Conservation (phyloP, 176 grass and related monocot genomes). For the Eragrostis curvula region DNA sequence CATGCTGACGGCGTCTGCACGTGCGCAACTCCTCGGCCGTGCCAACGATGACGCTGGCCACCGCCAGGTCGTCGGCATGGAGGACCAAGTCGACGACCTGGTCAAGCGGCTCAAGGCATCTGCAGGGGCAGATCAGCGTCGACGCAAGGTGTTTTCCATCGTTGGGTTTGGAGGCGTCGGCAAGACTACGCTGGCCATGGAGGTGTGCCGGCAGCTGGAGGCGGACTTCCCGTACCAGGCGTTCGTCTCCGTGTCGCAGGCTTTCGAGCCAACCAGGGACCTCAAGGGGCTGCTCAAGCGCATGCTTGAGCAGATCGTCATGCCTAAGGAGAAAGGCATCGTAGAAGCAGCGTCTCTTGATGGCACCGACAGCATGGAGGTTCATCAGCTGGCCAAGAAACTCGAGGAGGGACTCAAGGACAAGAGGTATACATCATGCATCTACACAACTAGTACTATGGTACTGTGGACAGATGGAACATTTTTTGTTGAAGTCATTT, state of each 20-base stretch:
- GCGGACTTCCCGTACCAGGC: neutral
- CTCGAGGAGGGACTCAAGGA: too few relatives aligned
- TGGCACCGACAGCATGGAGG: neutral
- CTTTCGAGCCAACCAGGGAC: neutral
- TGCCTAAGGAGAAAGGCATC: neutral
- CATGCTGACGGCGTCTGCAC: neutral
- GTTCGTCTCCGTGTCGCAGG: neutral
- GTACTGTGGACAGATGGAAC: too few relatives aligned
- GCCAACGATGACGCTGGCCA: neutral
- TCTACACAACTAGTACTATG: too few relatives aligned
- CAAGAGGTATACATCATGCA: too few relatives aligned
- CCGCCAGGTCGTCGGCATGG: neutral
- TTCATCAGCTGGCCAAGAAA: neutral
- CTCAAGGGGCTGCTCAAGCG: neutral
- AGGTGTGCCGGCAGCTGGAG: neutral
- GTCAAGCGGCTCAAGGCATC: neutral
- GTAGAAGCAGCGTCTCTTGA: neutral
- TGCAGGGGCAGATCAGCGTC: neutral
- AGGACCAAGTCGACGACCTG: neutral
- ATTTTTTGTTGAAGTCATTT: too few relatives aligned
- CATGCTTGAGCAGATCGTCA: neutral
- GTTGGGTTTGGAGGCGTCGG: slow-evolving; percentile 10
- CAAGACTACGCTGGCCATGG: slow-evolving; percentile 8
- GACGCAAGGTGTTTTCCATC: neutral
- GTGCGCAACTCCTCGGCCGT: neutral